Conservation (phyloP, 1,139 yeast species). For the Candida sp. region DNA sequence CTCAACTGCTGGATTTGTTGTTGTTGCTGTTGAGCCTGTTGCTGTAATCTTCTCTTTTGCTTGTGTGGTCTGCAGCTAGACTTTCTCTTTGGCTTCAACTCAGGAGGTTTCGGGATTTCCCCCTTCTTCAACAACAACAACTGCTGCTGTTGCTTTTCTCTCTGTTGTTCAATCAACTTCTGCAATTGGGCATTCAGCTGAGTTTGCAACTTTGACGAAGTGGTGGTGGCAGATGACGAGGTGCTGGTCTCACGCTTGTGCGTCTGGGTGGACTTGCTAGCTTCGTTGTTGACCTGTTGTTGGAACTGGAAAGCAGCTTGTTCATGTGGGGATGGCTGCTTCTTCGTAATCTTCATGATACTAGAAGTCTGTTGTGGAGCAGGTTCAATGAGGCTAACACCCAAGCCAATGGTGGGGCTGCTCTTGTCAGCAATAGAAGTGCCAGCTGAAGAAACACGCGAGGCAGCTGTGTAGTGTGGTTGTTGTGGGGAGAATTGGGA, state of each 20-base stretch:
- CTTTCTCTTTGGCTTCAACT: conserved; percentile 11
- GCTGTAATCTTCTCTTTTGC: conserved; percentile 6
- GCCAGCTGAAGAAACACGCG: conserved; percentile 1
- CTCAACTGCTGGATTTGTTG: conserved; percentile 5
- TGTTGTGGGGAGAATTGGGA: conserved; percentile 11
- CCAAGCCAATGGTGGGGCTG: conserved; percentile 14
- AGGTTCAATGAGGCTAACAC: conserved; percentile 7
- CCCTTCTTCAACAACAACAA: conserved; percentile 5
- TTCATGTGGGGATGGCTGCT: conserved; percentile 5
- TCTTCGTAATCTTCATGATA: conserved; percentile 1
- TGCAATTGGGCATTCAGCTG: conserved; percentile 10
- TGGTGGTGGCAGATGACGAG: not conserved
- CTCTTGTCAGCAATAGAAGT: conserved; percentile 3
- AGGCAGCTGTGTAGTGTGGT: conserved; percentile 1
- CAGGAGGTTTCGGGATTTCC: conserved; percentile 7
- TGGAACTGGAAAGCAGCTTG: conserved; percentile 9
- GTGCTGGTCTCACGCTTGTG: conserved; percentile 2
- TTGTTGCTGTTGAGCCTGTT: conserved; percentile 7
- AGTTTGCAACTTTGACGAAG: conserved; percentile 4
- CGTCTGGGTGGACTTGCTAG: not conserved
- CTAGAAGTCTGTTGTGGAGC: not conserved
- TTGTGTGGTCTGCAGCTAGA: conserved; percentile 13
- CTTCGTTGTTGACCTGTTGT: conserved; percentile 11
- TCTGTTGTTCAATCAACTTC: conserved; percentile 8
- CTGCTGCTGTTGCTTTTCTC: conserved; percentile 6